phyloP scores from a whole-genome alignment of 2,329 filamentous ascomycete genomes.

The Bimuria novae-zelandiae region DNA sequence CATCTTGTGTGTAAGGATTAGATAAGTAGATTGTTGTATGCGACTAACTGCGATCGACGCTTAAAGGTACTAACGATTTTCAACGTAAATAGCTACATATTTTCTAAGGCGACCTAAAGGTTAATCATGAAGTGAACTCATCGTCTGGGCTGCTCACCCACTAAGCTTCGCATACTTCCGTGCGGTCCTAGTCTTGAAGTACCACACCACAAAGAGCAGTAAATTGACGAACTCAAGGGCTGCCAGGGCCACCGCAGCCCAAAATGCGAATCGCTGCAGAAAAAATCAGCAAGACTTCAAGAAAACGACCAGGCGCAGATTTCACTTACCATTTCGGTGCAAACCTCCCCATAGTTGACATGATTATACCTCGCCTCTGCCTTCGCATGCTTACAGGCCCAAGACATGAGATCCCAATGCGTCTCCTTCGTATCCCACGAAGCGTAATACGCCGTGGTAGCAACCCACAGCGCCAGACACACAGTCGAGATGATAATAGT shows the following conservation, averaged over 20 bases:
- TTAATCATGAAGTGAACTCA: background rate
- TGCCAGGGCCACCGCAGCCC: constrained; percentile 23
- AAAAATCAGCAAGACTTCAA: background rate
- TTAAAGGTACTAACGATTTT: no score
- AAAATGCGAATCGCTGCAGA: constrained; percentile 20
- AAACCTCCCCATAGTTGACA: constrained; percentile 19
- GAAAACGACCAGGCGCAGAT: no score
- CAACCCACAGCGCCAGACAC: constrained; percentile 21
- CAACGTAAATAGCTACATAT: no score
- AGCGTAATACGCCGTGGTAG: constrained; percentile 24
- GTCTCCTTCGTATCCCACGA: constrained; percentile 26
- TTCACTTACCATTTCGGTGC: constrained; percentile 22
- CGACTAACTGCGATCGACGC: no score
- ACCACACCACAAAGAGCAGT: constrained; percentile 21
- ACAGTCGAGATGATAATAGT: constrained; percentile 20
- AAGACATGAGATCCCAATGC: constrained; percentile 28
- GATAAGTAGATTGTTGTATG: no score
- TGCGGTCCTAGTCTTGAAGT: constrained; percentile 14
- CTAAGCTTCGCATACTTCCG: constrained; percentile 19
- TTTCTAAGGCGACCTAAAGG: background rate
- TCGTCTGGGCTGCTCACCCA: background rate
- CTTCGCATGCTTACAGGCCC: constrained; percentile 21
- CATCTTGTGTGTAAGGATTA: no score
- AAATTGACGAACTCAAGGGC: constrained; percentile 23
- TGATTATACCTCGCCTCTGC: constrained; percentile 17